Evolutionary conservation across 306 rosid species (phyloP), one percentile per base, ranked within the genome.

Genomic region (Vigna unguiculata): DNA sequence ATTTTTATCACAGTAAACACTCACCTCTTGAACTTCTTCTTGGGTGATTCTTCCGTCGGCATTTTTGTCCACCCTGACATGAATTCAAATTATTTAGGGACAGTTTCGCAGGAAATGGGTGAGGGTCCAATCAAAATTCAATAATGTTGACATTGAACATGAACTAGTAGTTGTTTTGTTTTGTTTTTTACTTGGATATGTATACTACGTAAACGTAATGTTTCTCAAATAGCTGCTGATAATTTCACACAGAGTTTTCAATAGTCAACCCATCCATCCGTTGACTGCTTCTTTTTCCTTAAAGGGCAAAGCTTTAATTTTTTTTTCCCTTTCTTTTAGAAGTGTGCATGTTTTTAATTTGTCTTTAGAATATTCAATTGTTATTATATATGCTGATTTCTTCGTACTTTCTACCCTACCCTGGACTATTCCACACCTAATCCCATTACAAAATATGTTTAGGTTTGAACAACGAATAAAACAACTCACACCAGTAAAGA

Each of bases 1-100:
- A 10, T 64, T 34, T 41, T n/a, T 16, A 12, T 40, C 47, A 12
- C 7, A 59, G 16, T 45, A 22, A 69, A 61, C 1, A 3, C 66
- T 76, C 43, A 91, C 98, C 98, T 94, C 96, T 72, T 84, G 81
- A 71, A 94, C 98, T 81, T 94, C 97, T 77, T 84, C 88, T 66
- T 83, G 91, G 0, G 93, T 85, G 67, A 94, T 90, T 75, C 97
- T 74, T 9, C 98, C 98, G 24, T 94, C 98, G 3, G 93, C 96
- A 71, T 94, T 80, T 81, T 90, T 91, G 79, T 94, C 98, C 81
- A 94, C 98, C 97, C 97, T 94, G 90, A 64, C 72, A 62, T 49
- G 24, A 43, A 48, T 36, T 54, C 40, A 25, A 40, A 75, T 55
- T 48, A 55, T 15, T 62, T 32, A 76, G 69, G 16, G 41, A 40